These are phyloP conservation scores for Pulveroboletus frians DNA, from an alignment of 768 basidiomycete species.

Conservation along the genomic window DNA sequence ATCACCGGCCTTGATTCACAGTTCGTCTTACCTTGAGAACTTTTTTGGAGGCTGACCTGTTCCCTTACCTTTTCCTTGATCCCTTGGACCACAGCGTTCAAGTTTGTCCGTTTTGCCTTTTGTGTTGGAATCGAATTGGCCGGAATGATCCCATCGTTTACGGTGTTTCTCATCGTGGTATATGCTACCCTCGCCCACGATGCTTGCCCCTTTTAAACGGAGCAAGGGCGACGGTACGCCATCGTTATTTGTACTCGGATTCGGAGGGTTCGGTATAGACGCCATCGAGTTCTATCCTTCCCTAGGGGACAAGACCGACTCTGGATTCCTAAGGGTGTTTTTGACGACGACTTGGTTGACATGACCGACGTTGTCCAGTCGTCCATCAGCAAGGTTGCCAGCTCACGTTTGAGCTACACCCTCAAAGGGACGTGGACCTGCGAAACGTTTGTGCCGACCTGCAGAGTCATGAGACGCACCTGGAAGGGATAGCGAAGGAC, in stretches of 20 bases:
- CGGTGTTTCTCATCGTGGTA: constrained; percentile 8
- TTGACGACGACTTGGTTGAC: constrained; percentile 11
- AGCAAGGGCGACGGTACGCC: not conserved
- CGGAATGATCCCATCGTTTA: not conserved
- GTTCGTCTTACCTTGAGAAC: constrained; percentile 20
- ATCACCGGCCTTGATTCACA: constrained; percentile 8
- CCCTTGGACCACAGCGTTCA: constrained; percentile 18
- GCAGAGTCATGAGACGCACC: not conserved
- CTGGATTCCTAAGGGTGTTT: constrained; percentile 8
- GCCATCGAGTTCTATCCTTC: constrained; percentile 16
- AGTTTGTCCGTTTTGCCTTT: constrained; percentile 4
- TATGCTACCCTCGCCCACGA: constrained; percentile 1
- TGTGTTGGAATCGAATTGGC: not conserved
- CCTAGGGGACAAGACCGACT: not conserved
- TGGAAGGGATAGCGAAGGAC: not conserved
- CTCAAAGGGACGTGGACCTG: constrained; percentile 12
- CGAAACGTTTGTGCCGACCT: constrained; percentile 20
- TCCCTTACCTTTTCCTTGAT: constrained; percentile 24
- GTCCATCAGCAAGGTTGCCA: not conserved
- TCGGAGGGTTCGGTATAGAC: constrained; percentile 17
- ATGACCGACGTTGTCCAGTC: constrained; percentile 12
- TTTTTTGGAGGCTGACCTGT: constrained; percentile 13
- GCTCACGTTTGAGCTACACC: not conserved
- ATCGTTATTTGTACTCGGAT: constrained; percentile 17
- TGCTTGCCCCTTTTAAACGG: constrained; percentile 8